phyloP scores from a whole-genome alignment of 2,329 filamentous ascomycete species.

The Beauveria caledonica region DNA sequence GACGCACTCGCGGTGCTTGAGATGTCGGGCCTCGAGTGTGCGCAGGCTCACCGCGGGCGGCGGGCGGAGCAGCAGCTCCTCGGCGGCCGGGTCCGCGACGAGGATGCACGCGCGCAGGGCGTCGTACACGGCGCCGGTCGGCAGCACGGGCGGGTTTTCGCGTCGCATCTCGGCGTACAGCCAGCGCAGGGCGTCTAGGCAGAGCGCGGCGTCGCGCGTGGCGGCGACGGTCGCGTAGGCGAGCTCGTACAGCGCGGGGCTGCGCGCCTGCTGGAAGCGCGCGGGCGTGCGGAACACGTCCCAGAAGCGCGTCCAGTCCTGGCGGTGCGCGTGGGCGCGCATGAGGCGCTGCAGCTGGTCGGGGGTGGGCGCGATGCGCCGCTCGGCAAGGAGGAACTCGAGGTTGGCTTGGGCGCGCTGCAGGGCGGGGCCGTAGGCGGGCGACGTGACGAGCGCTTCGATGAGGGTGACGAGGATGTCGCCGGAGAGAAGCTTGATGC shows the following conservation, averaged over 20 bases:
- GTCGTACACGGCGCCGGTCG: constrained; percentile 34
- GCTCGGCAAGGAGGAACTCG: constrained; percentile 34
- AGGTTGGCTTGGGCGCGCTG: constrained; percentile 35
- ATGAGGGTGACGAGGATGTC: constrained; percentile 43
- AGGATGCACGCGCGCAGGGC: constrained; percentile 46
- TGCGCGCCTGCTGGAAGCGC: constrained; percentile 39
- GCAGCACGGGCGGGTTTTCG: constrained; percentile 42
- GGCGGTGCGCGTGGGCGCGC: constrained; percentile 35
- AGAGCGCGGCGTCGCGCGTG: constrained; percentile 34
- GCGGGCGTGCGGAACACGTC: constrained; percentile 49
- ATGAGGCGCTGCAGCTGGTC: constrained; percentile 35
- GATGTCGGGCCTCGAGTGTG: constrained; percentile 15
- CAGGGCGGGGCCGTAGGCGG: constrained; percentile 25
- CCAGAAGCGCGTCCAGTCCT: constrained; percentile 52
- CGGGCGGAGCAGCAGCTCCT: constrained; percentile 20
- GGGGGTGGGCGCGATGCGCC: constrained; percentile 28
- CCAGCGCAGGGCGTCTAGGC: constrained; percentile 39
- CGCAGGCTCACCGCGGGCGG: constrained; percentile 7
- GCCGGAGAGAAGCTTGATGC: constrained; percentile 32
- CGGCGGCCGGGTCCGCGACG: constrained; percentile 45
- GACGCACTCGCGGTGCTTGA: constrained; percentile 26
- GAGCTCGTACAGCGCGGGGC: constrained; percentile 44
- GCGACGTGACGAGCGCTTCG: constrained; percentile 28
- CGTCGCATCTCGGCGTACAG: constrained; percentile 51
- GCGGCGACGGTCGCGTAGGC: constrained; percentile 42